phyloP scores from a whole-genome alignment of 495 filamentous ascomycete species.

The Trichoderma parareesei region DNA sequence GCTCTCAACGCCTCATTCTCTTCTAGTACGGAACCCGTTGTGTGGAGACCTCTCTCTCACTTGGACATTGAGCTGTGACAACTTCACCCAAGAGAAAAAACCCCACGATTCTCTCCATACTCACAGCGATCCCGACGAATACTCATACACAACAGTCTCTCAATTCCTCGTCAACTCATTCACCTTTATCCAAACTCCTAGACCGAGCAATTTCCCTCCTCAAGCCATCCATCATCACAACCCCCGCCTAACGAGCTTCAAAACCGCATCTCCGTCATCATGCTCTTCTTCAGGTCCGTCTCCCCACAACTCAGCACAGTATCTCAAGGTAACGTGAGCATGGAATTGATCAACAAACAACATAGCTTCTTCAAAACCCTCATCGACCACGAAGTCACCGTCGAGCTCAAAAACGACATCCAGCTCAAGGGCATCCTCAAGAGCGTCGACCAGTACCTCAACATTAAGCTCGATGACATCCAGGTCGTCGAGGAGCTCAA shows the following conservation, averaged over 20 bases:
- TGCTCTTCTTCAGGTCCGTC: constrained; percentile 54
- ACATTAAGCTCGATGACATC: constrained; percentile 97
- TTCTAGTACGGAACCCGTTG: neutral
- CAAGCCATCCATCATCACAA: neutral
- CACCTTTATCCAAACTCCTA: neutral
- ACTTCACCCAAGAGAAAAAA: neutral
- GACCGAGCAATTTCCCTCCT: neutral
- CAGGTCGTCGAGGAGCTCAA: constrained; percentile 81
- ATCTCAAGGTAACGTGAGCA: neutral
- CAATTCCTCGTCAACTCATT: no score
- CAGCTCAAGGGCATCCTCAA: constrained; percentile 90
- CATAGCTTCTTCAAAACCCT: constrained; percentile 97
- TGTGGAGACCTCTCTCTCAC: neutral
- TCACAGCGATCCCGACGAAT: neutral
- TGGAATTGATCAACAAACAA: neutral
- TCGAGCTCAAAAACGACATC: constrained; percentile 99
- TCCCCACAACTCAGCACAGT: neutral
- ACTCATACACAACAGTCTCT: neutral
- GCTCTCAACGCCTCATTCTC: neutral
- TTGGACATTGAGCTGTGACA: neutral
- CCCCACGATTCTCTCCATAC: neutral
- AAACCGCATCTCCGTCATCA: constrained; percentile 18
- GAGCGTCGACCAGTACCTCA: constrained; percentile 96
- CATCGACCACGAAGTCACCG: constrained; percentile 88
- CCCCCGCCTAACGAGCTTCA: neutral